Evolutionary conservation across 1,284 basidiomycete species (phyloP).

Genomic region (Sutorius eximius): DNA sequence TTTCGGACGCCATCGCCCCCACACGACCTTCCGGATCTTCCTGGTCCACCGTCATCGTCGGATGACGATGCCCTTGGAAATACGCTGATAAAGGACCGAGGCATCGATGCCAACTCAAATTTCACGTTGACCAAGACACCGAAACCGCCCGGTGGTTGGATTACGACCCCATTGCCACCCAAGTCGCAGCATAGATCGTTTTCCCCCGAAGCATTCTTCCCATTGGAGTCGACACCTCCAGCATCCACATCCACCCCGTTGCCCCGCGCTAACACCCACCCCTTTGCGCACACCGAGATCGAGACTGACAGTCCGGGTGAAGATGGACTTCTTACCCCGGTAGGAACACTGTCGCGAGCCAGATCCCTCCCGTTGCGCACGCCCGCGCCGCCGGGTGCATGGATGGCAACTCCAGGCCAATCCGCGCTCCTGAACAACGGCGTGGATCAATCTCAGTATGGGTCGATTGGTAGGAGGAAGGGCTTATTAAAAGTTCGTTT

Average conservation of each 20-base stretch:
- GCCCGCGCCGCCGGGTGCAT: constrained; percentile 71
- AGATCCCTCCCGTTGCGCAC: constrained; percentile 51
- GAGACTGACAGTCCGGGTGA: constrained; percentile 19
- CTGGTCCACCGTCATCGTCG: constrained; percentile 56
- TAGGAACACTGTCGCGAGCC: constrained; percentile 44
- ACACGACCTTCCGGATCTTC: constrained; percentile 53
- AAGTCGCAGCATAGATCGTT: constrained; percentile 15
- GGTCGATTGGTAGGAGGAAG: constrained; percentile 36
- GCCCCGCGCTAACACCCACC: constrained; percentile 30
- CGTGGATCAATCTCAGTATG: constrained; percentile 33
- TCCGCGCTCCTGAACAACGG: constrained; percentile 17
- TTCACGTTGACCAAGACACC: constrained; percentile 57
- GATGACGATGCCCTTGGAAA: constrained; percentile 39
- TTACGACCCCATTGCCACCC: constrained; percentile 51
- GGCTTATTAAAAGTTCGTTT: constrained; percentile 65
- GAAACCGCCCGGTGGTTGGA: constrained; percentile 68
- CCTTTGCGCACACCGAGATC: constrained; percentile 19
- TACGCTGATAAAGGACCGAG: constrained; percentile 28
- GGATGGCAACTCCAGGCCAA: constrained; percentile 60
- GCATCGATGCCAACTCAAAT: constrained; percentile 25
- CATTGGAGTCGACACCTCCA: constrained; percentile 37
- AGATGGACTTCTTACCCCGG: constrained; percentile 43
- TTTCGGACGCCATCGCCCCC: constrained; percentile 65
- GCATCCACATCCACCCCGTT: constrained; percentile 29
- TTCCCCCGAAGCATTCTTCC: constrained; percentile 28